Percentiles rank a stretch among this genome's conserved stretches.
phyloP scores from a whole-genome alignment of 1,284 basidiomycete genomes.

The Moesziomyces globuligerus region DNA sequence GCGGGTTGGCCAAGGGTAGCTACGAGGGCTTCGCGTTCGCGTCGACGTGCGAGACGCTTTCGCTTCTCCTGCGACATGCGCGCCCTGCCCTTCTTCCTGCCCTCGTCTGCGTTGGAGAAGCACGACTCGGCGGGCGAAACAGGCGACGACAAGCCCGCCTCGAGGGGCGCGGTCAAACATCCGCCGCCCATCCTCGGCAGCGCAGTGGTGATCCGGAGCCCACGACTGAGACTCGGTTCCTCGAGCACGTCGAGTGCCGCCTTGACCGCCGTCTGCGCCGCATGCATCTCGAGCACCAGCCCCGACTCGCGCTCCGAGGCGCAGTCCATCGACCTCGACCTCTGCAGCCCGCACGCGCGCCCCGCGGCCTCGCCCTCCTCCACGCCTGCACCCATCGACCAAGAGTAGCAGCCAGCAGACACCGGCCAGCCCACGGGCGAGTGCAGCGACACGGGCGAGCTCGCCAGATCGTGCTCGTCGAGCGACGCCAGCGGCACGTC shows the following conservation, averaged over 20 bases:
- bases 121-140: conserved; percentile 24
- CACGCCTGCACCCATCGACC: too few species aligned
- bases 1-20: conserved; percentile 1
- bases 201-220: conserved; percentile 16
- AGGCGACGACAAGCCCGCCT: conserved; percentile 24
- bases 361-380: too few species aligned
- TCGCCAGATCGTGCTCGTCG: conserved; percentile 5
- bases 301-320: conserved; percentile 1
- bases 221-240: conserved; percentile 11
- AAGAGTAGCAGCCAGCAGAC: background rate
- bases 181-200: background rate
- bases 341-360: background rate
- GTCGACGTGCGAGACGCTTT: conserved; percentile 43
- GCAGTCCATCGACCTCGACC: conserved; percentile 14
- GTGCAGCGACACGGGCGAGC: conserved; percentile 10
- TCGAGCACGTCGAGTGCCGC: conserved; percentile 38
- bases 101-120: conserved; percentile 25
- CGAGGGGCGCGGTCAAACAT: conserved; percentile 19
- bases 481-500: conserved; percentile 24
- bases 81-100: conserved; percentile 49
- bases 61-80: conserved; percentile 60
- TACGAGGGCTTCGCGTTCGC: conserved; percentile 51
- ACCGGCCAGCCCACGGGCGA: conserved; percentile 17
- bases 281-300: conserved; percentile 32
- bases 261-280: conserved; percentile 42